Percentiles rank a stretch among this genome's conserved stretches.
phyloP scores from a whole-genome alignment of 164 flowering plant genomes.

The Platanus orientalis region DNA sequence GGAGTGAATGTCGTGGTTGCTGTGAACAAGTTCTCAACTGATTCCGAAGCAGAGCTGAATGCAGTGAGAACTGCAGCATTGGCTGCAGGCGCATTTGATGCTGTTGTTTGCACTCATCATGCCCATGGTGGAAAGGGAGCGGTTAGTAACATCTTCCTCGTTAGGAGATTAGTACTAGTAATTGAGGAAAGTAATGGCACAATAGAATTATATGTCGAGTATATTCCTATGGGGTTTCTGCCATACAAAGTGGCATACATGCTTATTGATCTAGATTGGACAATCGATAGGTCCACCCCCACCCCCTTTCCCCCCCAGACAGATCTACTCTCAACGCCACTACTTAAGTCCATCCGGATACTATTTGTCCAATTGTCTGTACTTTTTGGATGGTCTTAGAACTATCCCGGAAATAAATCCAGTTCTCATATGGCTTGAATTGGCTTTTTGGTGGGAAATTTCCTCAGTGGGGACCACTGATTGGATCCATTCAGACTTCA shows the following conservation, averaged over 20 bases:
- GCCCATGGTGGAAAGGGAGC: constrained; percentile 99
- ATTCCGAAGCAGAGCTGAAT: constrained; percentile 80
- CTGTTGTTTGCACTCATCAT: constrained; percentile 92
- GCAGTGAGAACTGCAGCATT: constrained; percentile 74
- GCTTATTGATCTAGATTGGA: not conserved
- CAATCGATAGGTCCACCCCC: not conserved
- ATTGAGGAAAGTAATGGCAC: too few species aligned
- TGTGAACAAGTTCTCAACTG: constrained; percentile 85
- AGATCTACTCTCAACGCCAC: too few species aligned
- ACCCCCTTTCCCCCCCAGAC: too few species aligned
- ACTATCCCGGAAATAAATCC: too few species aligned
- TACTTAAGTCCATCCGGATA: too few species aligned
- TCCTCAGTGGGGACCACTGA: too few species aligned
- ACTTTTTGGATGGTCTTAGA: too few species aligned
- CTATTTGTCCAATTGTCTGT: too few species aligned
- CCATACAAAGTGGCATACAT: not conserved
- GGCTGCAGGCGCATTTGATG: constrained; percentile 96
- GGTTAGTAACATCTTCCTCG: constrained; percentile 42
- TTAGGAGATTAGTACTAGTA: too few species aligned
- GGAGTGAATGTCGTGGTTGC: constrained; percentile 96
- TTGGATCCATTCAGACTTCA: too few species aligned
- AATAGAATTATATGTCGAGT: not conserved
- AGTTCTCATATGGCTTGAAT: too few species aligned
- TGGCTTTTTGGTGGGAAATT: too few species aligned
- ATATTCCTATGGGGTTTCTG: not conserved